Percentiles rank a stretch among this genome's conserved stretches.
phyloP scores from a whole-genome alignment of 2,329 filamentous ascomycete genomes.

The Pestalotiopsis sp. region DNA sequence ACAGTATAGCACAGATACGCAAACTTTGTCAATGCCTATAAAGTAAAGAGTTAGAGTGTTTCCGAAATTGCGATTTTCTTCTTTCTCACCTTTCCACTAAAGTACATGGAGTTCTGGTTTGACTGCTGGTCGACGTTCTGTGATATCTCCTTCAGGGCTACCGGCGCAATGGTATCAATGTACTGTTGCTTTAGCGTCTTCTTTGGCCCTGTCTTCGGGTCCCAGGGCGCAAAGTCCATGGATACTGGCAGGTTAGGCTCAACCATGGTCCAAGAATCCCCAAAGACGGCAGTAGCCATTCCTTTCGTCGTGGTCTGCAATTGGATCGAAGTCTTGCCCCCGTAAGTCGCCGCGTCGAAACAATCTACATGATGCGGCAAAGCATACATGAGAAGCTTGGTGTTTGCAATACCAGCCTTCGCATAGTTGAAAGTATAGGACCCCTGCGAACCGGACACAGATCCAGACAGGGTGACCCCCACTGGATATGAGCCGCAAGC shows the following conservation, averaged over 20 bases:
- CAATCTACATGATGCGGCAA: conserved; percentile 83
- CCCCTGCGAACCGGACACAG: conserved; percentile 57
- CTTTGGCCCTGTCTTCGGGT: conserved; percentile 50
- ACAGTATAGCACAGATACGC: conserved; percentile 67
- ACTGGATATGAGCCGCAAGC: conserved; percentile 75
- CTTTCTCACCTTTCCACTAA: conserved; percentile 70
- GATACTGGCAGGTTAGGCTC: conserved; percentile 70
- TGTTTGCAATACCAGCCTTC: conserved; percentile 64
- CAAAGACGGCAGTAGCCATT: conserved; percentile 68
- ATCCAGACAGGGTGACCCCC: conserved; percentile 64
- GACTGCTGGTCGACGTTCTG: conserved; percentile 74
- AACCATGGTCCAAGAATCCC: conserved; percentile 74
- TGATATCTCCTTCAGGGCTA: conserved; percentile 71
- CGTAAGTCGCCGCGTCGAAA: conserved; percentile 60
- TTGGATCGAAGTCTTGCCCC: conserved; percentile 54
- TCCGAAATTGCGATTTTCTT: conserved; percentile 21
- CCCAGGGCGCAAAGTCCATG: conserved; percentile 82
- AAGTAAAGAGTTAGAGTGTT: conserved; percentile 13
- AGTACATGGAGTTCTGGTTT: conserved; percentile 87
- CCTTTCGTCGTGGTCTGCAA: conserved; percentile 87
- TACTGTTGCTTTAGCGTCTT: conserved; percentile 50
- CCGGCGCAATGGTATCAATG: conserved; percentile 57
- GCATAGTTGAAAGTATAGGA: conserved; percentile 73
- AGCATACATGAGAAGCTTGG: conserved; percentile 78
- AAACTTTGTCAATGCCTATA: conserved; percentile 71